Conservation (phyloP, 164 flowering plant species). For the Euptelea pleiosperma region DNA sequence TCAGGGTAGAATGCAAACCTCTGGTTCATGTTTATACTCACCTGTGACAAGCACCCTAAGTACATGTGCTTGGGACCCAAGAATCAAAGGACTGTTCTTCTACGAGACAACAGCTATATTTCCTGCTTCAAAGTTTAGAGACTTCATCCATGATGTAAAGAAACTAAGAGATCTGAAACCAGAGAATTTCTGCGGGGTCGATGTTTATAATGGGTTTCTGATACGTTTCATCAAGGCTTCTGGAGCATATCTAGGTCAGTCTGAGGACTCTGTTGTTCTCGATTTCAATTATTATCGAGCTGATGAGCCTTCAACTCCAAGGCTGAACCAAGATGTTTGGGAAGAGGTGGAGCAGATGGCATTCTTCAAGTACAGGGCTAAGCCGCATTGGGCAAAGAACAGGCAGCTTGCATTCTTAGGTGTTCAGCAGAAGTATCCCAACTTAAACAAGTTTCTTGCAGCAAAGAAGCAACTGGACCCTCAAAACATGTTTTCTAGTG, state of each 20-base stretch:
- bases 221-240: conserved; percentile 65
- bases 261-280: conserved; percentile 66
- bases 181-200: conserved; percentile 60
- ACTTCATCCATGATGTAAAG: conserved; percentile 58
- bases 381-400: conserved; percentile 87
- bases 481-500: conserved; percentile 46
- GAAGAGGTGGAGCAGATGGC: conserved; percentile 87
- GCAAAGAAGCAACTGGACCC: conserved; percentile 59
- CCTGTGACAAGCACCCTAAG: conserved; percentile 12
- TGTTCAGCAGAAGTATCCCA: conserved; percentile 46
- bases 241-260: conserved; percentile 53
- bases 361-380: conserved; percentile 64
- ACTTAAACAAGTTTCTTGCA: conserved; percentile 40
- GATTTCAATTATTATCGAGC: conserved; percentile 76
- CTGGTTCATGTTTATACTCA: conserved; percentile 77
- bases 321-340: conserved; percentile 60
- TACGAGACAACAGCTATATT: conserved; percentile 72
- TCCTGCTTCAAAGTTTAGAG: conserved; percentile 36
- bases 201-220: conserved; percentile 64
- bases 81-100: conserved; percentile 64
- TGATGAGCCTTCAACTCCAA: conserved; percentile 48
- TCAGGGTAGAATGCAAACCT: conserved; percentile 73
- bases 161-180: conserved; percentile 51
- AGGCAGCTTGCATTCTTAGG: conserved; percentile 56
- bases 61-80: conserved; percentile 80